phyloP scores from a whole-genome alignment of 148 eudicot species.

The Linanthus parryae region DNA sequence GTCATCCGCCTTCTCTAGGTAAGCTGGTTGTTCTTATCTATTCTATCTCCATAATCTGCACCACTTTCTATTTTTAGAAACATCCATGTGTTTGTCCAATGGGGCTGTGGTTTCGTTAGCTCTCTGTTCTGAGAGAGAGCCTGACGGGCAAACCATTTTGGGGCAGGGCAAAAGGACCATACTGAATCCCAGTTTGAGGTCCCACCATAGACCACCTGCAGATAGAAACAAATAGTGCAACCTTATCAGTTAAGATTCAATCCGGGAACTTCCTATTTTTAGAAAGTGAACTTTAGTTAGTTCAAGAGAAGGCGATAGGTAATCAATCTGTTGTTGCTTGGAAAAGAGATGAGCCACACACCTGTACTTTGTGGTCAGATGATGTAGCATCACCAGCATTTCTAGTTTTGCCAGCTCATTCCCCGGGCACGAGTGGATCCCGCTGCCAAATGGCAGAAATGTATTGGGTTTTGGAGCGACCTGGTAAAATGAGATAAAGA shows the following conservation, averaged over 20 bases:
- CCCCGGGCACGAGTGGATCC: slow-evolving; percentile 68
- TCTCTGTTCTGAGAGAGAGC: slow-evolving; percentile 24
- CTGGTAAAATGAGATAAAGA: slow-evolving; percentile 22
- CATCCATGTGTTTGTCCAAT: neutral
- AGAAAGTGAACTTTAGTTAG: slow-evolving; percentile 11
- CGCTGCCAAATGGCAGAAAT: slow-evolving; percentile 74
- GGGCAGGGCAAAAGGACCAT: slow-evolving; percentile 74
- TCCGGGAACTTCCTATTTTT: slow-evolving; percentile 11
- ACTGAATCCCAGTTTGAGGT: slow-evolving; percentile 58
- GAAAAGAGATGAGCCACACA: slow-evolving; percentile 12
- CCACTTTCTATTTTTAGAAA: slow-evolving; percentile 1
- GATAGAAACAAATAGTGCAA: slow-evolving; percentile 2
- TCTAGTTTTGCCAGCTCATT: slow-evolving; percentile 71
- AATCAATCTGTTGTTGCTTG: neutral
- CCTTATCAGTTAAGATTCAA: slow-evolving; percentile 11
- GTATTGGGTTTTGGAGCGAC: slow-evolving; percentile 63
- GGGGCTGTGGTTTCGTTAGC: neutral
- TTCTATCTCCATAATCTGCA: neutral
- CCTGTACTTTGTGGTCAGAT: slow-evolving; percentile 75
- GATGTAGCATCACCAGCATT: slow-evolving; percentile 53
- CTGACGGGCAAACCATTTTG: slow-evolving; percentile 62
- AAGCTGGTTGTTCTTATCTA: neutral
- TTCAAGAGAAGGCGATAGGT: neutral
- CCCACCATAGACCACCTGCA: slow-evolving; percentile 59
- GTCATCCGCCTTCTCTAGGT: neutral